Evolutionary conservation across 2,329 filamentous ascomycete species (phyloP).

Genomic region (Botryosphaeria dothidea): DNA sequence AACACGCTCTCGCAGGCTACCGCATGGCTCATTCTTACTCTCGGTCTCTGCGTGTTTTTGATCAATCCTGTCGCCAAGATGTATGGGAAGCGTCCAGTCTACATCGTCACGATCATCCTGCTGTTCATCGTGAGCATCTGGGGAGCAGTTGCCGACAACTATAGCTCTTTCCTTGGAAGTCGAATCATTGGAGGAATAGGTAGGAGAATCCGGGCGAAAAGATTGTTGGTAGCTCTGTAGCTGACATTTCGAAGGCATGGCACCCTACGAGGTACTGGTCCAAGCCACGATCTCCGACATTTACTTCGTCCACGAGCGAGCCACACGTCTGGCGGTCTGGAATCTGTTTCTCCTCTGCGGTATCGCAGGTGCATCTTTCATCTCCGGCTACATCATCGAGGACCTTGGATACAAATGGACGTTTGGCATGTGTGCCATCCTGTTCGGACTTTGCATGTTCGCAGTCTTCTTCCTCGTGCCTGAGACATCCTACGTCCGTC

Average conservation of each 20-base stretch:
- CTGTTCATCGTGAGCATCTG: conserved; percentile 53
- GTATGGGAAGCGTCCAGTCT: conserved; percentile 53
- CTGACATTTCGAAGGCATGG: conserved; percentile 39
- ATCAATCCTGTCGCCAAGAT: conserved; percentile 55
- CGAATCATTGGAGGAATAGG: conserved; percentile 49
- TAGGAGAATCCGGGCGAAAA: not conserved
- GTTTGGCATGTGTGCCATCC: conserved; percentile 43
- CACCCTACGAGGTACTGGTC: conserved; percentile 54
- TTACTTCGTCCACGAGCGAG: conserved; percentile 49
- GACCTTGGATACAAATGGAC: conserved; percentile 44
- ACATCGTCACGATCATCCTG: conserved; percentile 48
- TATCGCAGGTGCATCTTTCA: conserved; percentile 39
- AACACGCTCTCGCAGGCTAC: conserved; percentile 48
- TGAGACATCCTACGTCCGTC: conserved; percentile 30
- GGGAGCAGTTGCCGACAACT: conserved; percentile 47
- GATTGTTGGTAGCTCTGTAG: not conserved
- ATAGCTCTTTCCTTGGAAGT: conserved; percentile 49
- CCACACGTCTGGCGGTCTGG: conserved; percentile 41
- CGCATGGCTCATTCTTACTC: conserved; percentile 51
- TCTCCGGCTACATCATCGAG: conserved; percentile 43
- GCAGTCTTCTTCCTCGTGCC: conserved; percentile 33
- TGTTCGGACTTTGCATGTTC: conserved; percentile 35
- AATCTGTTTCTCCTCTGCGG: conserved; percentile 44
- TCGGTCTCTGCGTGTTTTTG: conserved; percentile 52
- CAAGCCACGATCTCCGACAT: conserved; percentile 52